These are phyloP conservation scores for Phytophthora rubi DNA, from an alignment of 352 stramenopile species.

Conservation along the genomic window DNA sequence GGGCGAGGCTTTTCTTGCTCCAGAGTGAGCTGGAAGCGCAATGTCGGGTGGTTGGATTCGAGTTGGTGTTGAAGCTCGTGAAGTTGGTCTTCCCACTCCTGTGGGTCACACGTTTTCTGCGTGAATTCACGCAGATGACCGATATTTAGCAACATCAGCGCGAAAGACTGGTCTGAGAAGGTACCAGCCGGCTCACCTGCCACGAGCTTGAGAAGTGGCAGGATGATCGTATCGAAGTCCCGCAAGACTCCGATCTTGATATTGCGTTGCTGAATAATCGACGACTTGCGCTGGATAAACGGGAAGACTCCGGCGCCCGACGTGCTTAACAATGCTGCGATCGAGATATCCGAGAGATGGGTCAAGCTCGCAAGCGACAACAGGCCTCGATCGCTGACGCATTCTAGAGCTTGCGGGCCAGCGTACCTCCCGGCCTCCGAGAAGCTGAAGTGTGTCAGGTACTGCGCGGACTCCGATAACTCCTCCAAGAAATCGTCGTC, in stretches of 20 bases:
- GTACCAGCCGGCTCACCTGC: constrained; percentile 25
- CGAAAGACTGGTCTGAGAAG: constrained; percentile 38
- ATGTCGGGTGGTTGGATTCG: constrained; percentile 34
- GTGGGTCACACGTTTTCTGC: constrained; percentile 21
- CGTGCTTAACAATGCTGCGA: constrained; percentile 37
- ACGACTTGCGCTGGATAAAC: constrained; percentile 34
- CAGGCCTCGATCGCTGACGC: constrained; percentile 36
- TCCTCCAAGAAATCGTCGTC: constrained; percentile 42
- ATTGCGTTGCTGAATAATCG: constrained; percentile 47
- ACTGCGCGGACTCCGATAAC: constrained; percentile 30
- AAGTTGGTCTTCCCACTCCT: constrained; percentile 40
- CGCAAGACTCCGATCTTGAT: constrained; percentile 50
- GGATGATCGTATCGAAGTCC: constrained; percentile 38
- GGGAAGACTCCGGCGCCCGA: constrained; percentile 29
- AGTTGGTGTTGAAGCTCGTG: constrained; percentile 24
- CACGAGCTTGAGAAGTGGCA: constrained; percentile 39
- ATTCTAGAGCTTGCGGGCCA: constrained; percentile 40
- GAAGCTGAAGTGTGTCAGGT: constrained; percentile 48
- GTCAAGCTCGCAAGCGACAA: constrained; percentile 39
- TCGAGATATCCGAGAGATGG: constrained; percentile 46
- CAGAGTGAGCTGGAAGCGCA: constrained; percentile 52
- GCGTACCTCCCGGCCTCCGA: constrained; percentile 39
- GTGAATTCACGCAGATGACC: constrained; percentile 38
- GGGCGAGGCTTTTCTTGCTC: constrained; percentile 35
- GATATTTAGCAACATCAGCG: constrained; percentile 48